phyloP scores from a whole-genome alignment of 257 asterid genomes.

The Primulina eburnea region DNA sequence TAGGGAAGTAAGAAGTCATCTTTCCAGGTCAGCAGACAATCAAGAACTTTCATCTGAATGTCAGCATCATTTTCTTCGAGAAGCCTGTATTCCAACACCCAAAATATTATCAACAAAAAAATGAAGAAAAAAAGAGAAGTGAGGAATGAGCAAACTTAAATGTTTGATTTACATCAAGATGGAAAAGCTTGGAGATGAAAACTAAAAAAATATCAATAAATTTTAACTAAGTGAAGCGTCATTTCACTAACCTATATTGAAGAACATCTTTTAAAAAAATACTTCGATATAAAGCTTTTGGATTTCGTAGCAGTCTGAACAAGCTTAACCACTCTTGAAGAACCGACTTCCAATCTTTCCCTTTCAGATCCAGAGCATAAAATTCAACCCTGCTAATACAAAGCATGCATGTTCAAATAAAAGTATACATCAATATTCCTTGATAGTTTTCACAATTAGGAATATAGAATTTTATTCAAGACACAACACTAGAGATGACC shows the following conservation, averaged over 20 bases:
- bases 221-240: slow-evolving; percentile 6
- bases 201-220: neutral
- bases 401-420: slow-evolving; percentile 18
- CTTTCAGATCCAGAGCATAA: slow-evolving; percentile 38
- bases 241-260: slow-evolving; percentile 59
- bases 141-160: slow-evolving; percentile 10
- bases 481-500: slow-evolving; percentile 11
- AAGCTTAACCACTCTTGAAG: slow-evolving; percentile 84
- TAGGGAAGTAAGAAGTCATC: slow-evolving; percentile 78
- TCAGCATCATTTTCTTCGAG: slow-evolving; percentile 85
- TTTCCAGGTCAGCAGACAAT: slow-evolving; percentile 85
- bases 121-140: neutral
- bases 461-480: slow-evolving; percentile 16
- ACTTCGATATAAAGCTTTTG: slow-evolving; percentile 56
- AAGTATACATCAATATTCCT: slow-evolving; percentile 4
- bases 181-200: neutral
- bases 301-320: slow-evolving; percentile 61
- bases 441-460: slow-evolving; percentile 10
- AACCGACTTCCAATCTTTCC: slow-evolving; percentile 68
- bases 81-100: slow-evolving; percentile 52
- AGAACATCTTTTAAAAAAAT: slow-evolving; percentile 62
- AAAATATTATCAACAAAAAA: slow-evolving; percentile 6
- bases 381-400: slow-evolving; percentile 48
- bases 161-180: slow-evolving; percentile 1
- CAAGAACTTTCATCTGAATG: slow-evolving; percentile 78